Evolutionary conservation across 768 basidiomycete genomes (phyloP), one percentile per base, ranked within the genome.

Genomic region (Mrakia gelida): DNA sequence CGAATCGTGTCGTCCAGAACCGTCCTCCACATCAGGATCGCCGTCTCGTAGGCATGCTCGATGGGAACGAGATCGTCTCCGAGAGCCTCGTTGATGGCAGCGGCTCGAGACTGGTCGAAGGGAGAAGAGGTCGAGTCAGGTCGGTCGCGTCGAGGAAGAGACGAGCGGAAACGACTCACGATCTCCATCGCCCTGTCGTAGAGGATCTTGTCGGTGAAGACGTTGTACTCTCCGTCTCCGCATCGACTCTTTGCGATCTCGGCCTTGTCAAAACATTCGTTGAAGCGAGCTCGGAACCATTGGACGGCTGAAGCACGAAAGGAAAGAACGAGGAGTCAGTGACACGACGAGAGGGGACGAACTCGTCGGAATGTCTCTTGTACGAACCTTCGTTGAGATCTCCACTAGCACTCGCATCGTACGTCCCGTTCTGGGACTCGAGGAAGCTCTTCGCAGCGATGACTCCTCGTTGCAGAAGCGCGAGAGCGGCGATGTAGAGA

Each of bases 251-350:
- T 86, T 3, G 84, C 84, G 81, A 84, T 86, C 68, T 93, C 91
- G 26, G 93, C 93, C 59, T 95, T 92, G 78, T 96, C 94, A 82
- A 93, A 92, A 82, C 94, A 96, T 83, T 95, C 95, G 81, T 95
- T 90, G 84, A 97, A 99, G 80, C 94, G 91, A 18, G 91, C 90
- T 82, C 92, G 92, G 86, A 97, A 95, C 95, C 95, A 99, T 73
- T 89, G 86, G 0, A 86, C 85, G 79, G 85, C 86, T 86, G 49
- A 52, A 77, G 15, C 63, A 18, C 61, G 54, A 71, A 28, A 52
- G 63, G n/a, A 72, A 38, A 54, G 73, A 43, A 67, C 8, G 30
- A 28, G 75, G 13, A 28, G 2, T 28, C 43, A n/a, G 30, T 45
- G n/a, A 21, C 59, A 30, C 7, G 21, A 56, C 8, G 54, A 32